These are phyloP conservation scores for Rubroboletus pulcherrimus DNA, from an alignment of 768 basidiomycete species.

Conservation along the genomic window DNA sequence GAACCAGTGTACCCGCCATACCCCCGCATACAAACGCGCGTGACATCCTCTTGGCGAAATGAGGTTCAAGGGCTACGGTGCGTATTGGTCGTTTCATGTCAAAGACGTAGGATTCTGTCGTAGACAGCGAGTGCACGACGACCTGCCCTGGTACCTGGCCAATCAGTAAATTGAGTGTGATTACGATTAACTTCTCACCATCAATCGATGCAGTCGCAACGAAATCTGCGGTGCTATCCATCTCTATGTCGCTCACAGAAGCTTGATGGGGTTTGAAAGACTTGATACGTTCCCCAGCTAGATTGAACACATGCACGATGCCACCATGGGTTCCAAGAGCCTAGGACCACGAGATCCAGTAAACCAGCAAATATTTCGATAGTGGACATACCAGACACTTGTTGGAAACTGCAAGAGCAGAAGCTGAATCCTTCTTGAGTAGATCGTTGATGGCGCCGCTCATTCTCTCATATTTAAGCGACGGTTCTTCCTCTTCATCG, in stretches of 20 bases:
- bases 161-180: slow-evolving; percentile 53
- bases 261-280: slow-evolving; percentile 89
- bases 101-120: slow-evolving; percentile 77
- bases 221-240: slow-evolving; percentile 85
- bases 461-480: slow-evolving; percentile 87
- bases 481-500: slow-evolving; percentile 86
- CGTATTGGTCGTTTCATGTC: slow-evolving; percentile 92
- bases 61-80: slow-evolving; percentile 85
- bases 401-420: slow-evolving; percentile 71
- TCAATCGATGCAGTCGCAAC: slow-evolving; percentile 92
- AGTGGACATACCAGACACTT: slow-evolving; percentile 58
- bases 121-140: slow-evolving; percentile 77
- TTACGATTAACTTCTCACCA: slow-evolving; percentile 47
- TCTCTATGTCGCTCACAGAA: slow-evolving; percentile 77
- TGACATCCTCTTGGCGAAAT: slow-evolving; percentile 74
- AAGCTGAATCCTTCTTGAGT: slow-evolving; percentile 86
- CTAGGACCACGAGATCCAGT: slow-evolving; percentile 37
- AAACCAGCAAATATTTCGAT: background rate
- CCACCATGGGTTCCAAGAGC: slow-evolving; percentile 91
- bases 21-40: slow-evolving; percentile 89
- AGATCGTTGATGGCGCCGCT: slow-evolving; percentile 69
- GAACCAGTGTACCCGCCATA: slow-evolving; percentile 78
- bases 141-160: slow-evolving; percentile 69
- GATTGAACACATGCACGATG: slow-evolving; percentile 82
- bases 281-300: slow-evolving; percentile 77